Evolutionary conservation across 441 rosid genomes (phyloP).

Genomic region (Jatropha multifida): DNA sequence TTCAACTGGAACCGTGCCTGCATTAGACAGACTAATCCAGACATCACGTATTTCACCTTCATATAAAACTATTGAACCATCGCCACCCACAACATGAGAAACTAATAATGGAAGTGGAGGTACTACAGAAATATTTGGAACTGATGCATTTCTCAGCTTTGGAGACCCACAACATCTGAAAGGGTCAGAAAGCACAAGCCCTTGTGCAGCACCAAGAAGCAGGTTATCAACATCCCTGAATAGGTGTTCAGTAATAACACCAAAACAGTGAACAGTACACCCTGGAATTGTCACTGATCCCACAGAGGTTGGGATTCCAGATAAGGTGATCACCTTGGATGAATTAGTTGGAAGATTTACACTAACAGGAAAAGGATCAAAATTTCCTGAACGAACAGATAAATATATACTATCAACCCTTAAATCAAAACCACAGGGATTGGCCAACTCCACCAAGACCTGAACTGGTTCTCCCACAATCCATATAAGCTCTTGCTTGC

Average conservation of each 20-base stretch:
- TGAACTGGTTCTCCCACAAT: conserved; percentile 97
- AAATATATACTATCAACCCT: conserved; percentile 92
- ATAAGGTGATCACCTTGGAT: conserved; percentile 89
- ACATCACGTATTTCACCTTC: conserved; percentile 95
- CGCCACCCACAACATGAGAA: conserved; percentile 83
- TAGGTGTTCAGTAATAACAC: conserved; percentile 90
- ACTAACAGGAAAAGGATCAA: conserved; percentile 91
- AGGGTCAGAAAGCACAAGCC: conserved; percentile 98
- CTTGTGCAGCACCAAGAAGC: conserved; percentile 97
- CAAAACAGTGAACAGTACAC: conserved; percentile 93
- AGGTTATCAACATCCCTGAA: conserved; percentile 93
- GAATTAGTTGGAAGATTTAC: conserved; percentile 90
- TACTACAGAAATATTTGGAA: conserved; percentile 81
- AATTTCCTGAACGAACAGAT: conserved; percentile 75
- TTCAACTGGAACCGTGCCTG: conserved; percentile 90
- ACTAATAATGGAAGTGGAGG: conserved; percentile 81
- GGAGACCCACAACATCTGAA: conserved; percentile 92
- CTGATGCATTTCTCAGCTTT: conserved; percentile 67
- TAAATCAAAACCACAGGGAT: conserved; percentile 93
- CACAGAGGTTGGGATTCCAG: conserved; percentile 88
- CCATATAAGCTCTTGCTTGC: conserved; percentile 89
- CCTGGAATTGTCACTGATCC: conserved; percentile 83
- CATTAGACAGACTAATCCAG: conserved; percentile 87
- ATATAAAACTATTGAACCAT: conserved; percentile 83
- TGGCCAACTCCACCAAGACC: conserved; percentile 96